Base-by-base conservation (phyloP, 78 protist genomes). In the Monocercomonoides exilis region DNA sequence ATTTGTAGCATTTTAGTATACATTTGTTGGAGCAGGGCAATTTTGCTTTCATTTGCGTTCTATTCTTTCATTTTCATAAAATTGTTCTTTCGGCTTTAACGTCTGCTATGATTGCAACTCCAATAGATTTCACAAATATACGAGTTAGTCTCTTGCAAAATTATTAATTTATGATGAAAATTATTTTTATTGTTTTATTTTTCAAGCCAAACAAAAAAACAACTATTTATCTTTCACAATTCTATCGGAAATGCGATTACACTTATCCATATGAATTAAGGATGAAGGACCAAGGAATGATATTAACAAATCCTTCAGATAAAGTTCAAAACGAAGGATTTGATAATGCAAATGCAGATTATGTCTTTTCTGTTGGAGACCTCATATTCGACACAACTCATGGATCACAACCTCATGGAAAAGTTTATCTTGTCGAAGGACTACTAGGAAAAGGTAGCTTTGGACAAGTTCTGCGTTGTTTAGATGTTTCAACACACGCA, bases 291-390 rank as follows among this genome's bases (percentile, higher is more conserved):
- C 6, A 38, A 4, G 82, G 82, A 6, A 79, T 38, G 11, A 41
- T 79, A 5, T 6, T 79, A 29, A 79, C 82, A 21, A 79, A 4
- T 21, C 82, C 82, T 32, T 6, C 43, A 4, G 11, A 32, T 33
- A 41, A 41, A 38, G 82, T 79, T 41, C 43, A 6, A 6, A 79
- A 79, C 11, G 4, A 32, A 5, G 43, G 82, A 6, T 21, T 6
- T 5, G 82, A 79, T 21, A 79, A 79, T 21, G 82, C 21, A 21
- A 79, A 79, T 79, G 82, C 45, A 33, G 82, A 79, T 4, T 79
- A 79, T 41, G 36, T 79, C 21, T 79, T 79, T 21, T 41, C 6
- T 32, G 11, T 79, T 79, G 82, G 82, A 32, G 82, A 79, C 11
- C 6, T 79, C 42, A 79, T 79, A 33, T 54, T 21, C 21, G 38